Evolutionary conservation across 441 rosid genomes (phyloP).

Genomic region (Bocquillonia castaneifolia): DNA sequence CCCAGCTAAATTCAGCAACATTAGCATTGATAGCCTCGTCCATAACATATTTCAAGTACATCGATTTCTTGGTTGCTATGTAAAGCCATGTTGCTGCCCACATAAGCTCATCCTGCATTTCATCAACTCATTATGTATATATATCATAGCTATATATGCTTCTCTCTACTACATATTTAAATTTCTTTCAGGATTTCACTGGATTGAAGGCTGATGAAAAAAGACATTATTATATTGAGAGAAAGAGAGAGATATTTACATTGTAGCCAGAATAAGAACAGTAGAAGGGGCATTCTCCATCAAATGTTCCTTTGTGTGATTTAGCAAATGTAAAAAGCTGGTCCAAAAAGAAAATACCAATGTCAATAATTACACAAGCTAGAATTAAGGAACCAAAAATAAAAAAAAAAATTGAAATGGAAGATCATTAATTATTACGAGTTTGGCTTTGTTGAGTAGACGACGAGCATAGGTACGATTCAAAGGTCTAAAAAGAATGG

Average conservation of each 20-base stretch:
- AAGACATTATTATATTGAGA: not conserved
- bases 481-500: slow-evolving; percentile 52
- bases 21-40: slow-evolving; percentile 53
- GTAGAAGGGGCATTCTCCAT: slow-evolving; percentile 95
- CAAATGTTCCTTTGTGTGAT: slow-evolving; percentile 60
- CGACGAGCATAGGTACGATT: slow-evolving; percentile 50
- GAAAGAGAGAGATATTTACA: slow-evolving; percentile 30
- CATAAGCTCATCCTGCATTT: slow-evolving; percentile 71
- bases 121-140: not conserved
- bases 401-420: not conserved
- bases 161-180: no score
- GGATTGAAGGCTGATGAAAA: no score
- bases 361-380: not conserved
- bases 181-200: no score
- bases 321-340: slow-evolving; percentile 74
- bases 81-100: slow-evolving; percentile 94
- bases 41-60: slow-evolving; percentile 42
- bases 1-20: slow-evolving; percentile 90
- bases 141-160: no score
- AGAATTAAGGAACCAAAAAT: not conserved
- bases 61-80: slow-evolving; percentile 41
- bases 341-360: not conserved
- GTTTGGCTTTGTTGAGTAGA: slow-evolving; percentile 80
- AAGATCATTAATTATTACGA: no score
- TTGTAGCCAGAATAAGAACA: slow-evolving; percentile 89